Conservation (phyloP, 139 green algal species). For the Chlamydomonas sp. region DNA sequence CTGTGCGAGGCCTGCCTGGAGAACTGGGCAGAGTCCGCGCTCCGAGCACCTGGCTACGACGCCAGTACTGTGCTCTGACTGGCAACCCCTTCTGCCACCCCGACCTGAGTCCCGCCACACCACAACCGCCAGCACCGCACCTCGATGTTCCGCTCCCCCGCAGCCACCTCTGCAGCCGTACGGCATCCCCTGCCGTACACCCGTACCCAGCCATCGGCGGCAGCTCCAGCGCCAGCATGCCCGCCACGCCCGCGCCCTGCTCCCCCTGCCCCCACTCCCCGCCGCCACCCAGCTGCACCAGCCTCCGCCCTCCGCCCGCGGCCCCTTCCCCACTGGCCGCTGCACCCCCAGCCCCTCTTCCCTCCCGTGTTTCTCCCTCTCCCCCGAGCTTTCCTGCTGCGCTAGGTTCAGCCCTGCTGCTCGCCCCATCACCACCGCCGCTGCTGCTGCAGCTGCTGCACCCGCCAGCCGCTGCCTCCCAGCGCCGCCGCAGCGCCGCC, state of each 20-base stretch:
- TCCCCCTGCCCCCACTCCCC: conserved; percentile 24
- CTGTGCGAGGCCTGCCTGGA: too few relatives aligned
- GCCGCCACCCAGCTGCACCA: conserved; percentile 20
- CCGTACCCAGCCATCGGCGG: conserved; percentile 27
- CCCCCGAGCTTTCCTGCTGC: not conserved
- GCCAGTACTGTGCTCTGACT: not conserved
- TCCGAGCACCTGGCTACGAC: not conserved
- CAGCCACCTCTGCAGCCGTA: conserved; percentile 41
- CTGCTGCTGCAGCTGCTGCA: not conserved
- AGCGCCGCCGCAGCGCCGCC: conserved; percentile 5
- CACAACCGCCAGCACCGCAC: not conserved
- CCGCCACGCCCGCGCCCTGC: conserved; percentile 6
- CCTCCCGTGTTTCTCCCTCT: not conserved
- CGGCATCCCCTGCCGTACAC: not conserved
- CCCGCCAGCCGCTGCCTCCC: not conserved
- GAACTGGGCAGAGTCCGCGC: too few relatives aligned
- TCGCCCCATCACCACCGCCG: not conserved
- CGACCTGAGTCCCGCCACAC: not conserved
- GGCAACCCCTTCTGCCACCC: not conserved
- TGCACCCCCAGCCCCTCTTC: not conserved
- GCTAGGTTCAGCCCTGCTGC: not conserved
- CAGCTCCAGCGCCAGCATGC: conserved; percentile 49
- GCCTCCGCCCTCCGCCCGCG: not conserved
- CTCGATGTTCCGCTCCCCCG: conserved; percentile 40
- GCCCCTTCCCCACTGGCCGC: not conserved